Base-by-base conservation (phyloP, 2,329 filamentous ascomycete species). In the Epichloe bromicola region DNA sequence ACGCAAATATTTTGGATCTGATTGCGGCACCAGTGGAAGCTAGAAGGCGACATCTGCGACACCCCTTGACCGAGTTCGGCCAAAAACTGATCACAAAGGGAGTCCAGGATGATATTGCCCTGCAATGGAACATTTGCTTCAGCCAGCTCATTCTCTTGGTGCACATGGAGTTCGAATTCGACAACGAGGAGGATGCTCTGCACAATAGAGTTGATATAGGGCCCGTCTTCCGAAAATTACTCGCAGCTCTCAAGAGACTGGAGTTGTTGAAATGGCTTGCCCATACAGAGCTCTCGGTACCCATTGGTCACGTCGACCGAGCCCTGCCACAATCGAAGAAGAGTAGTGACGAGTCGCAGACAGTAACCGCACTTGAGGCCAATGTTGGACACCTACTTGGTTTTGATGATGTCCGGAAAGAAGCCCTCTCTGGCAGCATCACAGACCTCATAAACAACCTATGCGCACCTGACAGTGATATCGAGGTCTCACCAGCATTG, bases 151-250 rank as follows among this genome's bases (percentile, higher is more conserved):
- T 93, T 3, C 75, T 98, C 6, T 74, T 95, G 15, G 77, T 93
- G 10, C 89, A 96, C 65, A 85, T 97, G 75, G 85, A 93, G 63
- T 83, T 83, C 39, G 88, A 93, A 61, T 78, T 87, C 49, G 85
- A 90, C 52, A 79, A 82, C 56, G 81, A 84, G 41, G 82, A 88
- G 40, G 79, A 86, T 15, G 79, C 79, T 2, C 71, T 82, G 36
- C 76, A 78, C 56, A 67, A 74, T 39, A 69, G 74, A 19, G 70
- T 86, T 8, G 78, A 83, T 30, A 83, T 93, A 53, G 80, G 85
- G 47, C 70, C 72, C 1, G 79, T 91, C 37, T 91, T 85, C 67
- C 70, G 80, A 60, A 75, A 79, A 45, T 74, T 96, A 5, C 72
- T 93, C 36, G 71, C 74, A n/a, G 76, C 84, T 51, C 74, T 98